Conservation (phyloP, 768 basidiomycete genomes). For the Pilatotrama ljubarskyi region DNA sequence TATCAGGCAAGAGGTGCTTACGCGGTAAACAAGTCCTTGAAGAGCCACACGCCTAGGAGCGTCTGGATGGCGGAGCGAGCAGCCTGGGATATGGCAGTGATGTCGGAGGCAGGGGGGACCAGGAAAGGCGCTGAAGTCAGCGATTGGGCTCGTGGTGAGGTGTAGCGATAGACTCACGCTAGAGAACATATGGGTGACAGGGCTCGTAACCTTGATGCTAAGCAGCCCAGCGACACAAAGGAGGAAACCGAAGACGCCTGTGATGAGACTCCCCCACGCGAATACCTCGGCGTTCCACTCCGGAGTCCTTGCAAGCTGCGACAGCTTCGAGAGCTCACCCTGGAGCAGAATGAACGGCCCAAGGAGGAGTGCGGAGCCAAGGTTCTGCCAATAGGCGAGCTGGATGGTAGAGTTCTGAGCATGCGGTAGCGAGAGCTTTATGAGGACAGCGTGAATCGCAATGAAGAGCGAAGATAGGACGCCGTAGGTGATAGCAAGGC, state of each 20-base stretch:
- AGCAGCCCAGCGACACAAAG: constrained; percentile 78
- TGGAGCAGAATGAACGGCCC: constrained; percentile 59
- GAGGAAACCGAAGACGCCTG: constrained; percentile 79
- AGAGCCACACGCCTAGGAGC: constrained; percentile 73
- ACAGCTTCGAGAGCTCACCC: constrained; percentile 51
- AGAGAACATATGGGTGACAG: constrained; percentile 85
- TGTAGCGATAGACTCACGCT: constrained; percentile 47
- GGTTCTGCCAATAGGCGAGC: constrained; percentile 79
- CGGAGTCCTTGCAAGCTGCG: constrained; percentile 37
- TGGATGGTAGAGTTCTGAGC: constrained; percentile 73
- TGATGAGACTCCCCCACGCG: constrained; percentile 63
- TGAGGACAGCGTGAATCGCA: constrained; percentile 72
- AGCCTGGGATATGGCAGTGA: constrained; percentile 45
- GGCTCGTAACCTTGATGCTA: constrained; percentile 81
- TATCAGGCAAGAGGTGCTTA: constrained; percentile 39
- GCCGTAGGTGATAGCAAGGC: constrained; percentile 66
- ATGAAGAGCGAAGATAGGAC: constrained; percentile 73
- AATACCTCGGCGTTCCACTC: constrained; percentile 57
- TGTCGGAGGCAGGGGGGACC: not conserved
- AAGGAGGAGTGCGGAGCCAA: constrained; percentile 64
- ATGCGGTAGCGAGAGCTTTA: constrained; percentile 67
- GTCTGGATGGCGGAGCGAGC: constrained; percentile 85
- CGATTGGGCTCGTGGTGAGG: not conserved
- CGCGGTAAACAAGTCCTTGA: constrained; percentile 72
- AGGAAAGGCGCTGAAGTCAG: not conserved